Percentiles rank a stretch among this genome's conserved stretches.
Conservation (phyloP, 768 basidiomycete species). For the Rhizopogon vinicolor region DNA sequence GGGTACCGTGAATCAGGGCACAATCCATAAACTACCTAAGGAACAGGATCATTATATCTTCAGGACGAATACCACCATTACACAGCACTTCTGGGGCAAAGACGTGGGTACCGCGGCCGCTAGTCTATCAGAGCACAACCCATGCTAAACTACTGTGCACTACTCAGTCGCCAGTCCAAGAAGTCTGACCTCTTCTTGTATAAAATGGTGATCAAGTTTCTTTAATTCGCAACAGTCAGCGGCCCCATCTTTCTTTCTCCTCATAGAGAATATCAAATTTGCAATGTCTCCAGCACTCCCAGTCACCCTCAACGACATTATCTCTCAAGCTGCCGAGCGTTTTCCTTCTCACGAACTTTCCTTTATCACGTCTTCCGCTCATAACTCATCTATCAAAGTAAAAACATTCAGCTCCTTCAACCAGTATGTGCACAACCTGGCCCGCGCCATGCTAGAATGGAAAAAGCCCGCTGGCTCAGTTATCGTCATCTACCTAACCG, state of each 20-base stretch:
- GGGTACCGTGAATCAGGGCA: too few relatives aligned
- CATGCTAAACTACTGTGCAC: too few relatives aligned
- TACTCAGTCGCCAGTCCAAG: too few relatives aligned
- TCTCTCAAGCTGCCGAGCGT: conserved; percentile 1
- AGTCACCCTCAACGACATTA: conserved; percentile 3
- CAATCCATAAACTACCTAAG: too few relatives aligned
- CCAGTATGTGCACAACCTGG: conserved; percentile 4
- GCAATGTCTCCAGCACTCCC: background rate
- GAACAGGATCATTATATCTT: too few relatives aligned
- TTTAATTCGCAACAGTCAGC: too few relatives aligned
- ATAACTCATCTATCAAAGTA: conserved; percentile 1
- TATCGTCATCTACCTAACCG: conserved; percentile 2
- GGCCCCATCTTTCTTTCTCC: background rate
- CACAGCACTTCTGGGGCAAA: too few relatives aligned
- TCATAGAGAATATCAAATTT: background rate
- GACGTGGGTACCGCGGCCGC: too few relatives aligned
- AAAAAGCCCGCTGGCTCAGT: conserved; percentile 1
- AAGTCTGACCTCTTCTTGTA: too few relatives aligned
- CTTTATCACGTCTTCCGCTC: conserved; percentile 5
- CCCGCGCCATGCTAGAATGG: conserved; percentile 4
- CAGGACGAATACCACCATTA: too few relatives aligned
- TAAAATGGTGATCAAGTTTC: too few relatives aligned
- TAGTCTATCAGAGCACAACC: too few relatives aligned
- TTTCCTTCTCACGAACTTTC: conserved; percentile 1
- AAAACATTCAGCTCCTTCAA: conserved; percentile 3